Conservation (phyloP, 1,284 basidiomycete genomes). For the Trametes polyzona region DNA sequence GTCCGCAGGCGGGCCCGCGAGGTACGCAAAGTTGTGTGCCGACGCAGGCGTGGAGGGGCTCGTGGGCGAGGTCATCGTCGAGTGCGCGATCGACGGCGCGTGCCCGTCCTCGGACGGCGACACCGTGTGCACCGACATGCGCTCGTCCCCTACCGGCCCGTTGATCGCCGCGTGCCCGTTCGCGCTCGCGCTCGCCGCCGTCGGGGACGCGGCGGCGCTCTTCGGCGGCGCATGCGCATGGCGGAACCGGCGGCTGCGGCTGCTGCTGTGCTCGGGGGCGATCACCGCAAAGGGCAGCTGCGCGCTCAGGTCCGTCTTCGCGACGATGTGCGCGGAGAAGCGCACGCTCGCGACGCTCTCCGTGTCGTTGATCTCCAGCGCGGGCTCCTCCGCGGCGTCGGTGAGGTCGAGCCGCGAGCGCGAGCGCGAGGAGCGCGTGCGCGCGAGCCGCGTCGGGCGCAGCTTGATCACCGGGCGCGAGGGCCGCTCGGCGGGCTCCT, state of each 20-base stretch:
- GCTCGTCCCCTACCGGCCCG: constrained; percentile 9
- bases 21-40: constrained; percentile 46
- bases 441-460: constrained; percentile 50
- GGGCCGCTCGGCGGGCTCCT: constrained; percentile 52
- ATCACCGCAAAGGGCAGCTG: constrained; percentile 79
- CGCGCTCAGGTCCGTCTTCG: constrained; percentile 55
- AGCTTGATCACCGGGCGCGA: constrained; percentile 77
- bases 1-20: constrained; percentile 60
- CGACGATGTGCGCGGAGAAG: constrained; percentile 69
- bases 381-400: constrained; percentile 52
- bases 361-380: constrained; percentile 58
- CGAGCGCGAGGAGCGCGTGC: constrained; percentile 56
- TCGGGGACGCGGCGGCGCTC: constrained; percentile 10
- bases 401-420: constrained; percentile 69
- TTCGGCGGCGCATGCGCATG: constrained; percentile 36
- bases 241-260: too few relatives aligned
- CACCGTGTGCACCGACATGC: constrained; percentile 30
- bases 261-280: constrained; percentile 59
- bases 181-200: constrained; percentile 23
- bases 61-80: constrained; percentile 31
- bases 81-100: constrained; percentile 32
- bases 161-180: constrained; percentile 12
- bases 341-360: constrained; percentile 74
- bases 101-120: constrained; percentile 51
- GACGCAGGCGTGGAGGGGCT: constrained; percentile 29